These are phyloP conservation scores for Amanita polypyramis DNA, from an alignment of 768 basidiomycete genomes.

Conservation along the genomic window DNA sequence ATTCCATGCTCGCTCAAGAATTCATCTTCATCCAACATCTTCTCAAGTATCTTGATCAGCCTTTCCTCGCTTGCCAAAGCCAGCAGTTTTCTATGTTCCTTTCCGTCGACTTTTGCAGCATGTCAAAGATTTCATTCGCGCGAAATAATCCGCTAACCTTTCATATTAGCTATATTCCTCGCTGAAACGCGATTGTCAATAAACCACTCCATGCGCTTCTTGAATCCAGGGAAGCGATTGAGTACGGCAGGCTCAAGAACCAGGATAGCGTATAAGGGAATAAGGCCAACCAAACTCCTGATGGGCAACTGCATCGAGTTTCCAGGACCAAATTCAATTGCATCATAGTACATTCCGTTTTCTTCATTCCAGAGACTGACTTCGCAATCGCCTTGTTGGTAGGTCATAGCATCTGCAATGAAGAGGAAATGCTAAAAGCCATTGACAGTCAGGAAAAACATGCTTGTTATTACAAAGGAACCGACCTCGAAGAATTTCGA, in stretches of 20 bases:
- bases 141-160: slow-evolving; percentile 34
- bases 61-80: slow-evolving; percentile 91
- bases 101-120: slow-evolving; percentile 39
- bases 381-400: slow-evolving; percentile 66
- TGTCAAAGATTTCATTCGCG: background rate
- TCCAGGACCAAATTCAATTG: slow-evolving; percentile 78
- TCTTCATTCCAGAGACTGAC: slow-evolving; percentile 89
- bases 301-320: slow-evolving; percentile 87
- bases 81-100: slow-evolving; percentile 77
- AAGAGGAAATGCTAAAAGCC: slow-evolving; percentile 81
- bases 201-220: slow-evolving; percentile 99
- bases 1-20: slow-evolving; percentile 95
- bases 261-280: slow-evolving; percentile 91
- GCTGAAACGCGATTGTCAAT: slow-evolving; percentile 85
- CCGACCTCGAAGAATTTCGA: slow-evolving; percentile 90
- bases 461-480: slow-evolving; percentile 3
- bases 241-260: slow-evolving; percentile 86
- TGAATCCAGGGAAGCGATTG: slow-evolving; percentile 94
- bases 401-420: slow-evolving; percentile 99
- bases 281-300: slow-evolving; percentile 92
- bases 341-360: slow-evolving; percentile 98
- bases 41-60: slow-evolving; percentile 77
- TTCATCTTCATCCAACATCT: slow-evolving; percentile 96
- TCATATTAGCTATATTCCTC: slow-evolving; percentile 96
- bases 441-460: background rate